These are phyloP conservation scores for Yamadazyma buinensis DNA, from an alignment of 1,139 yeast species.

Conservation along the genomic window DNA sequence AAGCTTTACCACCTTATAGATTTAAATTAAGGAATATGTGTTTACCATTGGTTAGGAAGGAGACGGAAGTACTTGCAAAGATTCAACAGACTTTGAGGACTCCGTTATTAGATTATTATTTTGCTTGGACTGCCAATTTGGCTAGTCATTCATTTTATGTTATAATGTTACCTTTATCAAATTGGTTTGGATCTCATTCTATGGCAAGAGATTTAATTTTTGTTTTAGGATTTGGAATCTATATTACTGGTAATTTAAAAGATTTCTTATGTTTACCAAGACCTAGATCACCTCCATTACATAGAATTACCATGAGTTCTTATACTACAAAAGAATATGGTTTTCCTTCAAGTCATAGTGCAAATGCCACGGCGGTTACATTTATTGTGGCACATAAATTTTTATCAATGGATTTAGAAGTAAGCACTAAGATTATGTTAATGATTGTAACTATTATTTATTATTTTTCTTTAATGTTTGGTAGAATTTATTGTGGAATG, in stretches of 20 bases:
- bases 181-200: constrained; percentile 72
- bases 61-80: constrained; percentile 57
- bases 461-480: constrained; percentile 65
- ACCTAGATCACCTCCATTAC: constrained; percentile 89
- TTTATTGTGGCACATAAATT: constrained; percentile 33
- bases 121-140: constrained; percentile 84
- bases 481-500: constrained; percentile 95
- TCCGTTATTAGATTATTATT: constrained; percentile 64
- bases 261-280: constrained; percentile 89
- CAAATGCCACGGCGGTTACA: constrained; percentile 84
- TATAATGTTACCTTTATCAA: constrained; percentile 76
- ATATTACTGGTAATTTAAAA: constrained; percentile 70
- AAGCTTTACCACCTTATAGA: constrained; percentile 56
- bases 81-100: constrained; percentile 54
- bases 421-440: constrained; percentile 16
- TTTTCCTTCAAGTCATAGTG: constrained; percentile 89
- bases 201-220: constrained; percentile 68
- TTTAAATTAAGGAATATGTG: constrained; percentile 53
- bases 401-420: constrained; percentile 10
- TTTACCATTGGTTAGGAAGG: constrained; percentile 60
- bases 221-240: constrained; percentile 83
- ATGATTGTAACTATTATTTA: constrained; percentile 27
- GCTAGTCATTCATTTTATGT: constrained; percentile 96
- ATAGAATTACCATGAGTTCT: constrained; percentile 82
- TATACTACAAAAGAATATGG: constrained; percentile 94